A percentile compares a stretch with the other conserved stretches of the same genome.
phyloP scores from a whole-genome alignment of 1,284 basidiomycete species.

The Vanrija sp. region DNA sequence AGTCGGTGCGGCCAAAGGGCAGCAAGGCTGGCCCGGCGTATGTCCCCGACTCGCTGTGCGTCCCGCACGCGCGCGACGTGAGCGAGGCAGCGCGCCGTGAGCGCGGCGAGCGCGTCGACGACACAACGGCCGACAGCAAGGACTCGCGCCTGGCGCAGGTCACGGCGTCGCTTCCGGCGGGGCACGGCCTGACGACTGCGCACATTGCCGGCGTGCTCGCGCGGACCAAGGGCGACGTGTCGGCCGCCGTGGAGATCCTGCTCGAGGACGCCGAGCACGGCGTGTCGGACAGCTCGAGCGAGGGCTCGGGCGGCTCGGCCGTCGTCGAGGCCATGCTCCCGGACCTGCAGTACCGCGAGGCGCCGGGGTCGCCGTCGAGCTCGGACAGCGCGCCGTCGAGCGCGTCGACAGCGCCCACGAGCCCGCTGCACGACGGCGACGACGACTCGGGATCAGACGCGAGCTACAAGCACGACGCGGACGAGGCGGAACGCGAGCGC shows the following conservation, averaged over 20 bases:
- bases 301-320: not conserved
- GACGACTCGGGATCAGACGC: slow-evolving; percentile 3
- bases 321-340: slow-evolving; percentile 1
- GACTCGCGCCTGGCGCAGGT: slow-evolving; percentile 18
- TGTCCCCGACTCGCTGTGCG: slow-evolving; percentile 32
- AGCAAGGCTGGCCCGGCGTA: slow-evolving; percentile 34
- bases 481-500: not conserved
- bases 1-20: slow-evolving; percentile 31
- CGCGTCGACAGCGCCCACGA: not conserved
- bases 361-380: not conserved
- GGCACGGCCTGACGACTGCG: slow-evolving; percentile 23
- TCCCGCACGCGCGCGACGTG: slow-evolving; percentile 36
- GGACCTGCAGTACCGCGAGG: slow-evolving; percentile 9
- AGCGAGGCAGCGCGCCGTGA: slow-evolving; percentile 34
- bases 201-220: slow-evolving; percentile 25
- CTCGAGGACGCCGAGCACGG: slow-evolving; percentile 32
- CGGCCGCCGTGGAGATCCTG: slow-evolving; percentile 38
- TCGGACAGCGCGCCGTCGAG: not conserved
- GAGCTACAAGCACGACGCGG: slow-evolving; percentile 4
- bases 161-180: slow-evolving; percentile 30
- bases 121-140: not conserved
- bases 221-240: slow-evolving; percentile 34
- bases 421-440: not conserved
- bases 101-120: slow-evolving; percentile 29
- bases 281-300: slow-evolving; percentile 5